Evolutionary conservation across 108 stramenopile genomes (phyloP).

Genomic region (Nitzschia sp.): DNA sequence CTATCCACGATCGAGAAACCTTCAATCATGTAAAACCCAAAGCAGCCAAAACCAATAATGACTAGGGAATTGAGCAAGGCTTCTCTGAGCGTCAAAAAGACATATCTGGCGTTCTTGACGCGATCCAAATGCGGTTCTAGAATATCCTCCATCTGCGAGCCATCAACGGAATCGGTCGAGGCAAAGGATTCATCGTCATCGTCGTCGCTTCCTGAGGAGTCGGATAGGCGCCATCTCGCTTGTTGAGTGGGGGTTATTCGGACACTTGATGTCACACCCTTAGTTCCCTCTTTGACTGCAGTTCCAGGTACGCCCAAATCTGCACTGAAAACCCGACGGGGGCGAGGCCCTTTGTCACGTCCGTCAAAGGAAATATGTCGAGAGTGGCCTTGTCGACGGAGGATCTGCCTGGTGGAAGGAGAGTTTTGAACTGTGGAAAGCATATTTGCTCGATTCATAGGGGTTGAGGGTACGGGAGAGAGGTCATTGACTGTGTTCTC

Average conservation of each 20-base stretch:
- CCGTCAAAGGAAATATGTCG: constrained; percentile 52
- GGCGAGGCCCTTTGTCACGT: neutral
- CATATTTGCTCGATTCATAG: too few relatives aligned
- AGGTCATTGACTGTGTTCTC: too few relatives aligned
- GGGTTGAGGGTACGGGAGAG: too few relatives aligned
- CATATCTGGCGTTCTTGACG: constrained; percentile 74
- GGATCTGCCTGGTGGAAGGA: neutral
- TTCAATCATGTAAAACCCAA: constrained; percentile 85
- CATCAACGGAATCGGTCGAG: constrained; percentile 26
- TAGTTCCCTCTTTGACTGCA: neutral
- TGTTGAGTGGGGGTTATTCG: neutral
- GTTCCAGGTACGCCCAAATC: constrained; percentile 14
- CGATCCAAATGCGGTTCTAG: constrained; percentile 34
- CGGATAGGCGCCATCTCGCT: neutral
- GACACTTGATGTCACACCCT: too few relatives aligned
- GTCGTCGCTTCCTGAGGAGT: neutral
- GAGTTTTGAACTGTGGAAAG: neutral
- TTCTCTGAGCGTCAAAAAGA: constrained; percentile 73
- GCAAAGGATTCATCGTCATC: constrained; percentile 30
- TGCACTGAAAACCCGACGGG: constrained; percentile 9
- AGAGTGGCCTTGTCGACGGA: constrained; percentile 27
- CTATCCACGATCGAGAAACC: constrained; percentile 59
- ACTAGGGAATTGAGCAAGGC: constrained; percentile 78
- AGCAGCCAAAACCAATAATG: constrained; percentile 75
- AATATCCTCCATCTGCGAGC: constrained; percentile 12